These are phyloP conservation scores for Trametopsis cervina DNA, from an alignment of 768 basidiomycete species.

Conservation along the genomic window DNA sequence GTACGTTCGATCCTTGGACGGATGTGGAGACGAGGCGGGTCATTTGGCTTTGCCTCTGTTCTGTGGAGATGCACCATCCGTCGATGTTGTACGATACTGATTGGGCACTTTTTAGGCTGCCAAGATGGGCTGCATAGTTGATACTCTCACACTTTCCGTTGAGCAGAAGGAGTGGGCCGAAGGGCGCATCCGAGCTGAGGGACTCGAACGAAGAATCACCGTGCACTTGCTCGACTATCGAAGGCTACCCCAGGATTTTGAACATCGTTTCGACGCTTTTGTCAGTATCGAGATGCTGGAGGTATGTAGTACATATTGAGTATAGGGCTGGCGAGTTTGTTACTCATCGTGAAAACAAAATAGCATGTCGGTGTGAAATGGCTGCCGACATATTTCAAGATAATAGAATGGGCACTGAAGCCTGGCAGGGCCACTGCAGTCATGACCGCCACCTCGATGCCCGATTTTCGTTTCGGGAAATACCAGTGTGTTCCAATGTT, in stretches of 20 bases:
- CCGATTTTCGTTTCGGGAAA: conserved; percentile 25
- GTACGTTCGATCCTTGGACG: too few species aligned
- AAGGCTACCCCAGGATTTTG: conserved; percentile 27
- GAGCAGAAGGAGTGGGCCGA: conserved; percentile 33
- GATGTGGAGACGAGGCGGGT: too few species aligned
- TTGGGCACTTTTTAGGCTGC: conserved; percentile 25
- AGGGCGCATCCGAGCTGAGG: conserved; percentile 28
- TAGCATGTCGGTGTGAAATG: conserved; percentile 4
- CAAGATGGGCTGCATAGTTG: conserved; percentile 36
- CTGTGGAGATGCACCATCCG: too few species aligned
- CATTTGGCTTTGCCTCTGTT: too few species aligned
- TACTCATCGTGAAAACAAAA: too few species aligned
- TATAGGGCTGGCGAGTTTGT: too few species aligned
- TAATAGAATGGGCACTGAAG: conserved; percentile 30
- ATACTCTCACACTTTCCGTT: conserved; percentile 34
- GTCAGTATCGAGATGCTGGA: conserved; percentile 40
- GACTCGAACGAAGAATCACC: conserved; percentile 23
- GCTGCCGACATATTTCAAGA: conserved; percentile 3
- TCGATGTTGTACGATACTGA: too few species aligned
- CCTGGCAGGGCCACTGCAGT: conserved; percentile 28
- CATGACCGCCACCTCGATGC: conserved; percentile 36
- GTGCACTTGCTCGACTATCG: conserved; percentile 38
- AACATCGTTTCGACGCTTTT: conserved; percentile 32
- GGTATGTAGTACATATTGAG: conserved; percentile 31
- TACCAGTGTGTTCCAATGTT: conserved; percentile 5